Percentiles rank a stretch among this genome's conserved stretches.
These are phyloP conservation scores for Debaryomyces singareniensis DNA, from an alignment of 1,139 yeast species.

Conservation along the genomic window DNA sequence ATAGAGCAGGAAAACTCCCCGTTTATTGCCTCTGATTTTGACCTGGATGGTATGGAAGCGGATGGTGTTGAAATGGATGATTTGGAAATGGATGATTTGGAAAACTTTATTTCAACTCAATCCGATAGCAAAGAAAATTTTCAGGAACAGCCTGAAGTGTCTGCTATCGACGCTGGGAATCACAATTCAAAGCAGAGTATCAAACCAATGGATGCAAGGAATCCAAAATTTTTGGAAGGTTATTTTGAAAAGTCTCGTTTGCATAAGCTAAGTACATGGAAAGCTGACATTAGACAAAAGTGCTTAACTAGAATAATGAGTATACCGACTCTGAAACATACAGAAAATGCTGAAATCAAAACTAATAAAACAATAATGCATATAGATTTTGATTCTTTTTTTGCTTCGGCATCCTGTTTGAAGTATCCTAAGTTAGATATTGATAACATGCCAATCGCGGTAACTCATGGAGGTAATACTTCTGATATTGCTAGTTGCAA, in stretches of 20 bases:
- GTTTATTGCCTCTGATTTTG: neutral
- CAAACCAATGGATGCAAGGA: slow-evolving; percentile 48
- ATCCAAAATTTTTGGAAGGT: slow-evolving; percentile 65
- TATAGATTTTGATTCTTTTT: slow-evolving; percentile 90
- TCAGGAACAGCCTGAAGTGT: slow-evolving; percentile 1
- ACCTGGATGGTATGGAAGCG: neutral
- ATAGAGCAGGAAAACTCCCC: too few relatives aligned
- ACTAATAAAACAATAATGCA: slow-evolving; percentile 50
- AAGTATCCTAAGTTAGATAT: slow-evolving; percentile 51
- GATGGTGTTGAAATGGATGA: slow-evolving; percentile 3
- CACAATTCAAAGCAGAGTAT: neutral
- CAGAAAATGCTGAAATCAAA: slow-evolving; percentile 5
- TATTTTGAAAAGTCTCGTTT: slow-evolving; percentile 79
- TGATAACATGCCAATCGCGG: slow-evolving; percentile 64
- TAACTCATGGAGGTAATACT: slow-evolving; percentile 68
- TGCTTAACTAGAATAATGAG: slow-evolving; percentile 41
- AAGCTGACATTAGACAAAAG: slow-evolving; percentile 60
- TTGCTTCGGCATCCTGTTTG: slow-evolving; percentile 77
- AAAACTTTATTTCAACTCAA: slow-evolving; percentile 2
- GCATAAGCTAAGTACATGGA: slow-evolving; percentile 87
- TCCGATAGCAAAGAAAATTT: slow-evolving; percentile 4
- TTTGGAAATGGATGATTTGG: slow-evolving; percentile 4
- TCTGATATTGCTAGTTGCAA: slow-evolving; percentile 91
- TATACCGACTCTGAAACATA: too few relatives aligned
- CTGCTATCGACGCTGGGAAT: slow-evolving; percentile 1